A percentile compares a stretch with the other conserved stretches of the same genome.
phyloP scores from a whole-genome alignment of 2,329 filamentous ascomycete species.

The Thelonectria discophora region DNA sequence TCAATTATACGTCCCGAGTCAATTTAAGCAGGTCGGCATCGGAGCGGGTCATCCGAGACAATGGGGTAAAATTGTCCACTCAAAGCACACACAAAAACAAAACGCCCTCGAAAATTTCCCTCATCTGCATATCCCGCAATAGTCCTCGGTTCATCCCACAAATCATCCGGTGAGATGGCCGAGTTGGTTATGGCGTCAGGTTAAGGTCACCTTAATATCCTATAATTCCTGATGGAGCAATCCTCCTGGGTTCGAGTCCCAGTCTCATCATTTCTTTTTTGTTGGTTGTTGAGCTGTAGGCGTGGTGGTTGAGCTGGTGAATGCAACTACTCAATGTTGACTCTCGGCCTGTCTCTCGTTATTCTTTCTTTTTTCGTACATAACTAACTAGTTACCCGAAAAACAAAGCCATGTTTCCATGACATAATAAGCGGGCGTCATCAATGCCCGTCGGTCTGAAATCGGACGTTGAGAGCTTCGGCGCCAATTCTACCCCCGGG shows the following conservation, averaged over 20 bases:
- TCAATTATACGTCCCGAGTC: no score
- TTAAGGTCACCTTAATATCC: slow-evolving; percentile 3
- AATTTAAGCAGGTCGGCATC: no score
- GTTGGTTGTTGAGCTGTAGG: not conserved
- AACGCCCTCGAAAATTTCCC: no score
- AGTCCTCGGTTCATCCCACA: not conserved
- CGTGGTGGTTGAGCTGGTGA: not conserved
- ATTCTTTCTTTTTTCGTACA: no score
- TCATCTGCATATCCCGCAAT: no score
- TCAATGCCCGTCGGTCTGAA: slow-evolving; percentile 13
- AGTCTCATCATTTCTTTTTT: not conserved
- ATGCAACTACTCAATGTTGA: not conserved
- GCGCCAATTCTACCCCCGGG: slow-evolving; percentile 17
- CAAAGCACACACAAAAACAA: no score
- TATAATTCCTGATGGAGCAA: slow-evolving; percentile 2
- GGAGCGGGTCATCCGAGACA: no score
- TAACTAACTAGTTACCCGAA: no score
- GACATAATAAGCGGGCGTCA: slow-evolving; percentile 5
- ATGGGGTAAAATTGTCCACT: no score
- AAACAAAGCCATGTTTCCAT: no score
- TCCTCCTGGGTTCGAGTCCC: slow-evolving; percentile 3
- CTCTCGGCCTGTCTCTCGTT: not conserved
- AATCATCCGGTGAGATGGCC: not conserved
- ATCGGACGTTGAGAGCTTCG: not conserved
- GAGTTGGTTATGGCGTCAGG: slow-evolving; percentile 4